Base-by-base conservation (phyloP, 2,329 filamentous ascomycete genomes). In the Talaromyces sp. region DNA sequence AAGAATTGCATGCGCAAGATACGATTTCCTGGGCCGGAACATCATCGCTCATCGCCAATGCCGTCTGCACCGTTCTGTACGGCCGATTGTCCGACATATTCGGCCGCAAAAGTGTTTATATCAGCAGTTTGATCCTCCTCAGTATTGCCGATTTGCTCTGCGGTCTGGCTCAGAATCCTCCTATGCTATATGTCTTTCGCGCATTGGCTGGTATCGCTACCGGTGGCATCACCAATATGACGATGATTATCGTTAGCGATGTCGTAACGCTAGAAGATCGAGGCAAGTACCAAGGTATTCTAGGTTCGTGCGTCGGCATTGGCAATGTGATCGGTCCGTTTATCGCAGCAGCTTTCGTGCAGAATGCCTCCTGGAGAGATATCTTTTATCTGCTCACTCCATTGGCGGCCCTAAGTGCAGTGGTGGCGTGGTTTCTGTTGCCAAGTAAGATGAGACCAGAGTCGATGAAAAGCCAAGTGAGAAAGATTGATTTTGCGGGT, bases 21-120 rank as follows among this genome's bases (percentile, higher is more conserved):
- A 72, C 72, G 2, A 85, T 85, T 48, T 89, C 89, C 66, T 89
- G 86, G 87, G 81, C 84, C 11, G 87, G 86, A 1, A 89, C 87
- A 4, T 84, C 84, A 15, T 90, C 88, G 63, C 75, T 90, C 4
- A 78, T 90, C 5, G 82, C 85, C 2, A 84, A 82, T 57, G 86
- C 85, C 0, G 80, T 82, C 35, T 87, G 87, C 62, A 84, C 85
- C 62, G 82, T 86, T 60, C 75, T 88, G 0, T 87, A 87, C 66
- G 84, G 84, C 19, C 78, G 83, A 2, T 64, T 86, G 2, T 85
- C 83, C 0, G 83, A 86, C 67, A 80, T 86, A 1, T 79, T 85
- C 53, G 83, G 83, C 19, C 78, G 84, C 17, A 86, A 86, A 66
- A 75, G 78, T 7, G 76, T 87, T 6, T 81, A 83, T 53, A 66